Conservation (phyloP, 768 basidiomycete genomes). For the Botryobasidium botryosum region DNA sequence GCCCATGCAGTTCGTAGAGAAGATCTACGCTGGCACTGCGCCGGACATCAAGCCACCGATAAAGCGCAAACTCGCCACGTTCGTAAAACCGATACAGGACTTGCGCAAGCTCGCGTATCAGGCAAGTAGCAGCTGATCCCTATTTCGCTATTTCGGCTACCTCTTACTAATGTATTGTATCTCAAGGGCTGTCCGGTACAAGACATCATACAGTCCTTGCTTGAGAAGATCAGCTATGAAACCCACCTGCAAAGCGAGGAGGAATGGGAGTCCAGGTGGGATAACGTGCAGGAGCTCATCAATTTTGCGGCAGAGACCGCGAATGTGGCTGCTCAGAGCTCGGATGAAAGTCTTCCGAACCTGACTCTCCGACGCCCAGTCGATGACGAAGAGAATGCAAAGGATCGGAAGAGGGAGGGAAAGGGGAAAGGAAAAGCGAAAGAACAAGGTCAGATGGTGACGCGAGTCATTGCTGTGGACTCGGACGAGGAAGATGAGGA, state of each 20-base stretch:
- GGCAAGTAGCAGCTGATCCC: no score
- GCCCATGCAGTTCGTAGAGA: constrained; percentile 41
- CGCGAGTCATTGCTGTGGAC: not conserved
- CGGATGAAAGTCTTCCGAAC: no score
- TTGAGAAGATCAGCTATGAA: constrained; percentile 45
- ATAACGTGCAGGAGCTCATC: constrained; percentile 74
- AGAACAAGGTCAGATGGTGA: no score
- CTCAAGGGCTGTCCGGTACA: constrained; percentile 41
- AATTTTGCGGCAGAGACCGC: constrained; percentile 59
- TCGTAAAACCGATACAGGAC: constrained; percentile 38
- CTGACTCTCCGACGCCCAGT: no score
- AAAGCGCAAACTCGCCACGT: constrained; percentile 42
- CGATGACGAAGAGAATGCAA: no score
- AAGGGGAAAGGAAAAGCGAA: no score
- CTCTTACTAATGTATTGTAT: not conserved
- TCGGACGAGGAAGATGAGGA: not conserved
- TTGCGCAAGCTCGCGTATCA: constrained; percentile 36
- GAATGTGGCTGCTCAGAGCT: no score
- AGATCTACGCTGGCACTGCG: constrained; percentile 40
- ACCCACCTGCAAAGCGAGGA: constrained; percentile 42
- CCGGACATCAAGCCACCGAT: constrained; percentile 51
- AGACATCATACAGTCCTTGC: constrained; percentile 40
- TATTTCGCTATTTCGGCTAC: no score
- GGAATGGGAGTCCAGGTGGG: constrained; percentile 66
- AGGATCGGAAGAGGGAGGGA: no score